phyloP scores from a whole-genome alignment of 768 basidiomycete genomes.

The Lactifluus piperatus region DNA sequence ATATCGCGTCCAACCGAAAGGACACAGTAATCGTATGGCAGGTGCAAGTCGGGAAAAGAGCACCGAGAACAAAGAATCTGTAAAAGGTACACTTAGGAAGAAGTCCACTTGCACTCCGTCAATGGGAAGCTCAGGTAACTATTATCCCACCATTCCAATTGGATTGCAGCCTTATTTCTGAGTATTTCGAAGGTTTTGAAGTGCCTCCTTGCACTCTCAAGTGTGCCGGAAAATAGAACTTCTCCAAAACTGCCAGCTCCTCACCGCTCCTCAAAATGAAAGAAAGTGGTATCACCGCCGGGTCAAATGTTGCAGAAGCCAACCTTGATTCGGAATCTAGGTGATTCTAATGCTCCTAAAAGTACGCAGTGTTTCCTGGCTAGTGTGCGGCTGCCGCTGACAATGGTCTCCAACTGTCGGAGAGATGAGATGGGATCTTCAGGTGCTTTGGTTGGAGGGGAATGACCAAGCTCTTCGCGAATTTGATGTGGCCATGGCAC shows the following conservation, averaged over 20 bases:
- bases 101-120: constrained; percentile 44
- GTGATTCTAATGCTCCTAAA: constrained; percentile 58
- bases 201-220: constrained; percentile 32
- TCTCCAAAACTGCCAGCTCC: constrained; percentile 26
- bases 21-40: constrained; percentile 53
- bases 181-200: constrained; percentile 6
- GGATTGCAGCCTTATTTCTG: constrained; percentile 22
- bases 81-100: constrained; percentile 50
- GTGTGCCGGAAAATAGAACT: constrained; percentile 50
- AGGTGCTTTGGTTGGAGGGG: constrained; percentile 88
- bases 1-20: constrained; percentile 69
- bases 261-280: constrained; percentile 37
- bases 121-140: constrained; percentile 29
- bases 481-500: constrained; percentile 75
- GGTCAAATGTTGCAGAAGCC: constrained; percentile 60
- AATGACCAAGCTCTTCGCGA: constrained; percentile 88
- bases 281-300: constrained; percentile 41
- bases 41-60: constrained; percentile 40
- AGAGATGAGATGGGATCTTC: constrained; percentile 97
- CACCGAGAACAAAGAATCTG: constrained; percentile 32
- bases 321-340: constrained; percentile 80
- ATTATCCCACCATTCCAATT: constrained; percentile 17
- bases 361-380: constrained; percentile 36
- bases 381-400: constrained; percentile 13
- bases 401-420: constrained; percentile 59